These are phyloP conservation scores for Colletotrichum liriopes DNA, from an alignment of 2,329 filamentous ascomycete genomes.

Conservation along the genomic window DNA sequence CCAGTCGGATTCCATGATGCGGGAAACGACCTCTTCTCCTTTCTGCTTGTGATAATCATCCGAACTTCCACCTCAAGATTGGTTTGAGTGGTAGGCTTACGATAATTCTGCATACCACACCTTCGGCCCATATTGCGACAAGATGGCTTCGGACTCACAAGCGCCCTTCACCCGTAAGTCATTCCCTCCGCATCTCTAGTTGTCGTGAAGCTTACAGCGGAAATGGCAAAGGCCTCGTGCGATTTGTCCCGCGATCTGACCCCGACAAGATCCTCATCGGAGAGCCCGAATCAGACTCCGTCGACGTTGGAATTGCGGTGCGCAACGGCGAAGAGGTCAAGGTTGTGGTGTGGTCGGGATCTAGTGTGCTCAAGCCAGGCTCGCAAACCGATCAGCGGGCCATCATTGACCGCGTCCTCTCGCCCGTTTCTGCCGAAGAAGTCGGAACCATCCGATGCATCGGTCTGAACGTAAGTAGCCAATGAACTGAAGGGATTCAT, in stretches of 20 bases:
- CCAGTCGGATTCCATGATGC: conserved; percentile 32
- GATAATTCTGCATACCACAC: conserved; percentile 1
- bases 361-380: conserved; percentile 70
- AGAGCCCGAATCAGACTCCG: conserved; percentile 65
- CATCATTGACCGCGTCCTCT: conserved; percentile 64
- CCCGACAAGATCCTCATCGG: conserved; percentile 67
- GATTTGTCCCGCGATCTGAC: conserved; percentile 69
- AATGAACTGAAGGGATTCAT: conserved; percentile 31
- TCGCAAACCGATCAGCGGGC: conserved; percentile 63
- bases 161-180: conserved; percentile 30
- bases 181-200: not conserved
- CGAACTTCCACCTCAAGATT: conserved; percentile 13
- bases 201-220: not conserved
- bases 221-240: conserved; percentile 66
- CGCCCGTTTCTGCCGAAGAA: conserved; percentile 53
- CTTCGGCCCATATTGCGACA: not conserved
- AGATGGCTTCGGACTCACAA: conserved; percentile 20
- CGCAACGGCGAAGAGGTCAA: conserved; percentile 70
- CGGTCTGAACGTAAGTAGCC: conserved; percentile 65
- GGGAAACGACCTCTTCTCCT: not conserved
- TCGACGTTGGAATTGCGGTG: conserved; percentile 72
- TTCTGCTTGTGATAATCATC: conserved; percentile 12
- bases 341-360: conserved; percentile 71
- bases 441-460: conserved; percentile 62
- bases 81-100: conserved; percentile 2